A percentile compares a stretch with the other conserved stretches of the same genome.
Evolutionary conservation across 495 filamentous ascomycete genomes (phyloP).

Genomic region (Neurospora hispaniola): DNA sequence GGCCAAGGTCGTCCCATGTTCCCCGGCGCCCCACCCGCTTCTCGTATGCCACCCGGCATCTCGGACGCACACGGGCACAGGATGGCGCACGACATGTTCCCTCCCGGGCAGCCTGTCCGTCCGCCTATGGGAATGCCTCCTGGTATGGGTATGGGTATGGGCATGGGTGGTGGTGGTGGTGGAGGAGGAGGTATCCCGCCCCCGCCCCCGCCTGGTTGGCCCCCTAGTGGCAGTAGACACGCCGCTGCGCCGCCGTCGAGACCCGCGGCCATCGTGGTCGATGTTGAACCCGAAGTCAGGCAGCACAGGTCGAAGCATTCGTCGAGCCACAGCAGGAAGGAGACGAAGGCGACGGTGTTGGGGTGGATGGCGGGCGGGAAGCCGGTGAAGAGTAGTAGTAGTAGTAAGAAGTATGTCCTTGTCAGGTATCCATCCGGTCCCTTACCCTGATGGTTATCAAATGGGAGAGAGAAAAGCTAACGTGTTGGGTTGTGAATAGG

Average conservation of each 20-base stretch:
- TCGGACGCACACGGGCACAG: neutral
- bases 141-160: neutral
- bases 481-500: neutral
- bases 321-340: slow-evolving; percentile 1
- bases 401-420: slow-evolving; percentile 24
- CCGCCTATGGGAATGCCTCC: neutral
- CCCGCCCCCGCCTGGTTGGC: slow-evolving; percentile 1
- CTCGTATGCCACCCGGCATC: neutral
- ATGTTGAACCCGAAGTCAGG: neutral
- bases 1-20: neutral
- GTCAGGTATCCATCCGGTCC: neutral
- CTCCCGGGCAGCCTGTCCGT: neutral
- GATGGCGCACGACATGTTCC: neutral
- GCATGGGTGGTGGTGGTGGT: neutral
- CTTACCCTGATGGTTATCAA: neutral
- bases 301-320: neutral
- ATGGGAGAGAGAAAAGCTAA: neutral
- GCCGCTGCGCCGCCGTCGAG: neutral
- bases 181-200: neutral
- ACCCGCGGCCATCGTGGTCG: slow-evolving; percentile 1
- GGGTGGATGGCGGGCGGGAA: slow-evolving; percentile 29
- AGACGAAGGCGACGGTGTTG: slow-evolving; percentile 19
- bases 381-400: slow-evolving; percentile 17
- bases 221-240: neutral
- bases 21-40: neutral